Evolutionary conservation across 164 flowering plant genomes (phyloP), one percentile per base, ranked within the genome.

Genomic region (Nelumbo lutea): DNA sequence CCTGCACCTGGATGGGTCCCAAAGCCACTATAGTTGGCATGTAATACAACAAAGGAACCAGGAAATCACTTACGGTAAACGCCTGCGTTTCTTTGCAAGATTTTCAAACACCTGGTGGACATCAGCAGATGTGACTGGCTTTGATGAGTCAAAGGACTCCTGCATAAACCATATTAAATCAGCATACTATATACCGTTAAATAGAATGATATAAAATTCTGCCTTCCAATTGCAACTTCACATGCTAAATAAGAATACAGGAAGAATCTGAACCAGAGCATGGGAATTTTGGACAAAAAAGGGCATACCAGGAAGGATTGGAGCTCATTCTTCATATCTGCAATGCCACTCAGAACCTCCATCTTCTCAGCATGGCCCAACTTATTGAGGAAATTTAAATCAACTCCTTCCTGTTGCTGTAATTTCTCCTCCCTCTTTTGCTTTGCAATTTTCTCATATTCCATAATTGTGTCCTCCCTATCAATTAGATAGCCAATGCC

Each of bases 291-390:
- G 11, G 47, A 14, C 47, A 3, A 46, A 41, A 41, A 58, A 55
- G 42, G 61, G 62, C 83, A 67, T 85, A 96, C 99, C 95, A 96
- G 74, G 78, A 93, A 90, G 52, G 87, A 65, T 40, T 64, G 81
- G 40, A 96, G 67, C 79, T 85, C 97, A 74, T 85, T 84, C 77
- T 84, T 87, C 88, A 93, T 85, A 72, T 96, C 98, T 56, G 91
- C 88, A 77, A 96, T 85, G 69, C 98, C 99, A 83, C 71, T 85
- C 70, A 96, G 76, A 70, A 96, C 69, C 82, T 96, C 98, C 69
- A 96, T 82, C 74, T 96, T 90, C 77, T 80, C 87, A 6, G 88
- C 95, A 78, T 90, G 99, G 27, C 89, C 96, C 55, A 96, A 83
- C 14, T 86, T 88, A 66, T 87, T 80, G 13, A 96, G 80, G 68